Base-by-base conservation (phyloP, 805 yeast genomes). In the Yamadazyma nakazawae region DNA sequence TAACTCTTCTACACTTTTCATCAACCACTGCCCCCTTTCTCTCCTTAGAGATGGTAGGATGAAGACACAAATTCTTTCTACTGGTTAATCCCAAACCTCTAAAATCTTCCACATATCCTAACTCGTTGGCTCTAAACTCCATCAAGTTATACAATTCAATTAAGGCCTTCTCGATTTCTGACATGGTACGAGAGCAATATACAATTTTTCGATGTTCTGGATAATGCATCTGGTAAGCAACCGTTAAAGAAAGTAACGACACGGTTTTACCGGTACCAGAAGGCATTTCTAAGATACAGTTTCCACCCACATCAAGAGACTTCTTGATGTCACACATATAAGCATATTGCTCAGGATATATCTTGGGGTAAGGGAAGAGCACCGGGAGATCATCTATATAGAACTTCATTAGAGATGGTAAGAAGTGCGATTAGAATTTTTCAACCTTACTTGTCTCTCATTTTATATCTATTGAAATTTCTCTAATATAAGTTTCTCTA, bases 211-310 rank as follows among this genome's bases (percentile, higher is more conserved):
- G 71, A 60, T 89, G 96, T 59, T 92, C 97, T 9, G 97, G 96
- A 63, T 92, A 91, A 73, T 79, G 80, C 88, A 88, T 82, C 64
- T 94, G 99, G 66, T 94, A 94, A 12, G 99, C 96, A 39, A 94
- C 89, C 0, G 98, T 89, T 38, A 94, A 68, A 0, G 98, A 89
- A 26, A 94, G 72, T 62, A 94, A 74, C 0, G 98, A 90, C 2
- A 94, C 87, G 34, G 99, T 94, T 64, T 94, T 94, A 37, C 99
- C 99, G 2, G 99, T 94, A 3, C 99, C 99, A 5, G 99, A 94
- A 55, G 99, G 99, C 99, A 94, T 94, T 70, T 94, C 99, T 60
- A 94, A 67, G 45, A 94, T 90, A 67, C 97, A 87, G 62, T 91
- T 91, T 11, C 99, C 99, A 1, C 97, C 98, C 1, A 86, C 96